Conservation (phyloP, 306 rosid species). For the Pueraria montana region DNA sequence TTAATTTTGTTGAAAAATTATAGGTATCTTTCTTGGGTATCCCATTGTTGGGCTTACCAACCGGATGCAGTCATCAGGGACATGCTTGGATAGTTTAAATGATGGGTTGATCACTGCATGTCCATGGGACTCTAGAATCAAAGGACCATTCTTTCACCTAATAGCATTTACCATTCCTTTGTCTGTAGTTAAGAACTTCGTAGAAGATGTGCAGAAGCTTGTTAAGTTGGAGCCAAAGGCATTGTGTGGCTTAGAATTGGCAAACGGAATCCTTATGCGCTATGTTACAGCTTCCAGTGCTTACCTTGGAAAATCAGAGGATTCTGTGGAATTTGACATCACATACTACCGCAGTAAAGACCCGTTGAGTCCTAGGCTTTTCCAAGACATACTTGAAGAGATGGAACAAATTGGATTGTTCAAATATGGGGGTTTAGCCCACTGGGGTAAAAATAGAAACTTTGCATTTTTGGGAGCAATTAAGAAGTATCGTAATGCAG, state of each 20-base stretch:
- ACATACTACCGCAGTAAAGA: slow-evolving; percentile 74
- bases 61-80: slow-evolving; percentile 69
- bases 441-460: slow-evolving; percentile 79
- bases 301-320: slow-evolving; percentile 64
- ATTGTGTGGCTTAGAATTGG: slow-evolving; percentile 64
- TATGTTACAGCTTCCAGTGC: slow-evolving; percentile 71
- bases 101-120: slow-evolving; percentile 54
- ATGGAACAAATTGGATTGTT: slow-evolving; percentile 71
- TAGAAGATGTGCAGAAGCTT: slow-evolving; percentile 68
- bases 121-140: slow-evolving; percentile 66
- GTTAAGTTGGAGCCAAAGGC: slow-evolving; percentile 62
- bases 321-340: slow-evolving; percentile 68
- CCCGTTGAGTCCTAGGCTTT: slow-evolving; percentile 62
- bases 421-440: slow-evolving; percentile 72
- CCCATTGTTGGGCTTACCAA: slow-evolving; percentile 65
- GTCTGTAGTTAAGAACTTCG: slow-evolving; percentile 51
- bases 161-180: slow-evolving; percentile 63
- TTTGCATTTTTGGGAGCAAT: slow-evolving; percentile 59
- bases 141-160: slow-evolving; percentile 67
- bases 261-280: slow-evolving; percentile 74
- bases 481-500: slow-evolving; percentile 46
- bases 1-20: background rate
- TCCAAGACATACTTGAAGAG: slow-evolving; percentile 69
- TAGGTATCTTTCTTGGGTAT: slow-evolving; percentile 54
- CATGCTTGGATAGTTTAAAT: slow-evolving; percentile 60